Percentiles rank a stretch among this genome's conserved stretches.
Evolutionary conservation across 73 alveolate genomes (phyloP).

Genomic region (Paramecium sonneborni): DNA sequence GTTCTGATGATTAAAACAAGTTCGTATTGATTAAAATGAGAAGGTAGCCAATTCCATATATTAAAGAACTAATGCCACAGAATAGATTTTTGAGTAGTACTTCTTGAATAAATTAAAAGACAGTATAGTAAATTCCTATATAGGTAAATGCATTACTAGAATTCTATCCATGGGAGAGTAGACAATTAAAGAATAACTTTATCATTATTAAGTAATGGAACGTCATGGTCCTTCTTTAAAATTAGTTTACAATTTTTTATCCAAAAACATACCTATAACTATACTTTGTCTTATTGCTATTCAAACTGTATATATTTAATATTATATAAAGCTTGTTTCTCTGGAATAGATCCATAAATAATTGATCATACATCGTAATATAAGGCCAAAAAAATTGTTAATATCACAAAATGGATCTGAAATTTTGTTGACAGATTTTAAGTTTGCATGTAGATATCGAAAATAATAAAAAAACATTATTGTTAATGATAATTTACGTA

Average conservation of each 20-base stretch:
- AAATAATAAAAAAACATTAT: not conserved
- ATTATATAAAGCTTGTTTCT: not conserved
- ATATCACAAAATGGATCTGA: not conserved
- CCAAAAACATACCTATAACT: constrained; percentile 1
- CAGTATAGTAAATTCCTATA: not conserved
- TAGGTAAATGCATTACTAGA: not conserved
- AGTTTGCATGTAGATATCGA: not conserved
- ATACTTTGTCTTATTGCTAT: constrained; percentile 35
- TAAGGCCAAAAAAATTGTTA: constrained; percentile 34
- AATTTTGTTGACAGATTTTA: constrained; percentile 25
- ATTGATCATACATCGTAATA: constrained; percentile 7
- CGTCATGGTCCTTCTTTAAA: constrained; percentile 27
- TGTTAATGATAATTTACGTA: not conserved
- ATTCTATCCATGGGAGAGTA: not conserved
- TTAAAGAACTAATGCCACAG: not conserved
- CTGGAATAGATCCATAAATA: not conserved
- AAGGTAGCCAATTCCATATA: not conserved
- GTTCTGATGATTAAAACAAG: not conserved
- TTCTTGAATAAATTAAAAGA: not conserved
- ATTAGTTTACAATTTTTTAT: not conserved
- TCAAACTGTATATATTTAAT: not conserved
- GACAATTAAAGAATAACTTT: not conserved
- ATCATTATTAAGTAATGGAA: constrained; percentile 33
- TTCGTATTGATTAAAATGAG: constrained; percentile 9
- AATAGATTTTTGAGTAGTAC: not conserved